Evolutionary conservation across 2,329 filamentous ascomycete species (phyloP).

Genomic region (Colletotrichum falcatum): DNA sequence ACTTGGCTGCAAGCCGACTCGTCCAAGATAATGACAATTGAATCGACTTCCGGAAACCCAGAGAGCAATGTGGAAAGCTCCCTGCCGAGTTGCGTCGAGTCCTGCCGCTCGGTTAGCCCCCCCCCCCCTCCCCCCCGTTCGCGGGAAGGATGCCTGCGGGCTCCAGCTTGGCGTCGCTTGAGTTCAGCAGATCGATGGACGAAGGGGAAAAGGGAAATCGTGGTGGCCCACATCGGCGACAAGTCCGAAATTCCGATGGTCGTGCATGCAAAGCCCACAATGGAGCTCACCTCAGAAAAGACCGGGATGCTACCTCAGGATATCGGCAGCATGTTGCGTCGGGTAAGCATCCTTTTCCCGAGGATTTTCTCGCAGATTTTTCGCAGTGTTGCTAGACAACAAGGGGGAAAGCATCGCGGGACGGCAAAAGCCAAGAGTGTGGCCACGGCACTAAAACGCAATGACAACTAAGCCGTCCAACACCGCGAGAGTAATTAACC

Average conservation of each 20-base stretch:
- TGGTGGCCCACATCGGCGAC: constrained; percentile 31
- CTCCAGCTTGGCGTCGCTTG: not conserved
- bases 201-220: not conserved
- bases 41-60: constrained; percentile 21
- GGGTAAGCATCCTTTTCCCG: no score
- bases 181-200: not conserved
- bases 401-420: not conserved
- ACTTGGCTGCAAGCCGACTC: not conserved
- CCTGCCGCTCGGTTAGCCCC: not conserved
- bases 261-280: constrained; percentile 11
- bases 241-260: constrained; percentile 20
- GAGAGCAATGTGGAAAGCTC: constrained; percentile 11
- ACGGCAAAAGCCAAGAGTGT: not conserved
- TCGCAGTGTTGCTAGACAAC: no score
- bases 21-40: constrained; percentile 16
- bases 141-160: not conserved
- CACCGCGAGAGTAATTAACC: constrained; percentile 34
- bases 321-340: not conserved
- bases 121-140: no score
- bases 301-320: constrained; percentile 24
- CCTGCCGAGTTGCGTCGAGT: not conserved
- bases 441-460: not conserved
- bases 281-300: not conserved
- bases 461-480: constrained; percentile 20
- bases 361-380: not conserved